phyloP scores from a whole-genome alignment of 106 monocot genomes.

The Dioscorea dumetorum region DNA sequence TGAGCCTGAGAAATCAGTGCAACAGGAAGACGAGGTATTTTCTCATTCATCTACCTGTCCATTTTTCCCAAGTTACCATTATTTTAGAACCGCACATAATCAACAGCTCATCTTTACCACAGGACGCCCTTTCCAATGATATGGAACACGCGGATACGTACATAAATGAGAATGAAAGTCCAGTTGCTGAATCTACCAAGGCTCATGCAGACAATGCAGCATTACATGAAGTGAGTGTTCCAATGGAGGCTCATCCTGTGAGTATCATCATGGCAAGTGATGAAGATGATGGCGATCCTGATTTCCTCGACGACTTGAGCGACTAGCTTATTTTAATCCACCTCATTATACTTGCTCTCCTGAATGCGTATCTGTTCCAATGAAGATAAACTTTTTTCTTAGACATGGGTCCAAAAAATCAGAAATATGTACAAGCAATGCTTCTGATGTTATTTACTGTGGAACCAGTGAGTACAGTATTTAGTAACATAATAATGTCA shows the following conservation, averaged over 20 bases:
- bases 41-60: background rate
- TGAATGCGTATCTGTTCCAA: too few relatives aligned
- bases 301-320: slow-evolving; percentile 29
- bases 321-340: slow-evolving; percentile 7
- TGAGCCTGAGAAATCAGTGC: slow-evolving; percentile 11
- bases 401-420: too few relatives aligned
- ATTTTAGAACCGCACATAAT: too few relatives aligned
- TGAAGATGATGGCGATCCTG: slow-evolving; percentile 27
- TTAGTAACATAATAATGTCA: too few relatives aligned
- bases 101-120: background rate
- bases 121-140: slow-evolving; percentile 24
- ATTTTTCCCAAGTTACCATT: background rate
- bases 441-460: too few relatives aligned
- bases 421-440: too few relatives aligned
- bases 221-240: slow-evolving; percentile 16
- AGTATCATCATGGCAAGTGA: slow-evolving; percentile 4
- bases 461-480: too few relatives aligned
- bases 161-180: slow-evolving; percentile 10
- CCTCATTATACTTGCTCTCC: too few relatives aligned
- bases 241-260: slow-evolving; percentile 15
- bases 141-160: slow-evolving; percentile 11
- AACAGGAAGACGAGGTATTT: slow-evolving; percentile 30
- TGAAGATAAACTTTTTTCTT: too few relatives aligned
- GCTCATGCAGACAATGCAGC: background rate
- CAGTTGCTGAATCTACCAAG: slow-evolving; percentile 5